Base-by-base conservation (phyloP, 306 rosid species). In the Pterocarpus macrocarpus region DNA sequence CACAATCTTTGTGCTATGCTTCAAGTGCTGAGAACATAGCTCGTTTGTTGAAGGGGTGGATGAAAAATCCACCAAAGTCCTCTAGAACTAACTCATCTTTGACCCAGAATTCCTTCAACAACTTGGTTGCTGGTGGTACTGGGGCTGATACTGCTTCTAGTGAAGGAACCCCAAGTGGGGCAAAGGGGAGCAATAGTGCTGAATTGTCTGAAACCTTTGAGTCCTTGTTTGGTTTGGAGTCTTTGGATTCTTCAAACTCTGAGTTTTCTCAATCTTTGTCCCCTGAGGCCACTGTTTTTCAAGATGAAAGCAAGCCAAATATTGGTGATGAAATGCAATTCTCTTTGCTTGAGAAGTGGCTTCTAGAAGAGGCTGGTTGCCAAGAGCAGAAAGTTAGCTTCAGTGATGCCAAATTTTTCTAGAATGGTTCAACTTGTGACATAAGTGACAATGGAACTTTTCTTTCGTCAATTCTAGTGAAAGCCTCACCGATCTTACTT, bases 291-390 rank as follows among this genome's bases (percentile, higher is more conserved):
- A 73, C 84, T 64, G 67, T 88, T 76, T 85, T 89, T 72, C 94
- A 85, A 78, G 91, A 78, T 8, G 94, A 94, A 49, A 89, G 83
- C 66, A 89, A 89, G 78, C 88, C 87, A 1, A 77, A 83, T 63
- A 55, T 64, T 10, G 62, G 71, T 44, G 56, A 53, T 2, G 86
- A 85, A 16, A 73, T 87, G 86, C 97, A 92, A 0, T 74, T 93
- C 22, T 86, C 94, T 44, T 69, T 93, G 88, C 89, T 93, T 32
- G 99, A 95, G 88, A 87, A 95, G 64, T 95, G 99, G 97, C 85
- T 95, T 35, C 85, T 93, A 33, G 99, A 93, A 63, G 99, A 91
- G 73, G 83, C 85, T 30, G 81, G 55, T 47, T 62, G 41, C 33
- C 92, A 87, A 62, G 94, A 88, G 0, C 22, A 55, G 73, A 90